phyloP scores from a whole-genome alignment of 371 early-diverging fungal genomes.

The Mucor lusitanicus region DNA sequence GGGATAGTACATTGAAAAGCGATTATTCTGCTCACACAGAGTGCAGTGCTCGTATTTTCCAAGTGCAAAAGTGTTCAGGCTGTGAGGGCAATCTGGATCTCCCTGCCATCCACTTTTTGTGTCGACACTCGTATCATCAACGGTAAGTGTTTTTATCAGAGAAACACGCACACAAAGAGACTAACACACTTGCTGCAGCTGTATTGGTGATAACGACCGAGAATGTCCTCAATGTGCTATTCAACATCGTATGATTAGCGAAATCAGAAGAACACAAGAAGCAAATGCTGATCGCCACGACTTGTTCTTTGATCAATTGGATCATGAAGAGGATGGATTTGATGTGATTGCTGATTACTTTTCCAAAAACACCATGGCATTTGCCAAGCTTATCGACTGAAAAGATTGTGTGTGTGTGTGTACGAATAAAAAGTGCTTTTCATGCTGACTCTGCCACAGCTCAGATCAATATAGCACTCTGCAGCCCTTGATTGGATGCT shows the following conservation, averaged over 20 bases:
- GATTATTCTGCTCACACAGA: neutral
- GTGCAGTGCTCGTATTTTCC: slow-evolving; percentile 74
- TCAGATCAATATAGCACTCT: no score
- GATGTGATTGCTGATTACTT: slow-evolving; percentile 87
- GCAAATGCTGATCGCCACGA: slow-evolving; percentile 76
- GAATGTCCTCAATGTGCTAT: slow-evolving; percentile 90
- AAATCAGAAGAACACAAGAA: slow-evolving; percentile 78
- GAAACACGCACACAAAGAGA: neutral
- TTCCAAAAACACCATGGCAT: slow-evolving; percentile 82
- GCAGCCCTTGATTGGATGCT: no score
- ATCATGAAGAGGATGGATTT: slow-evolving; percentile 82
- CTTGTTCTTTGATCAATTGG: slow-evolving; percentile 78
- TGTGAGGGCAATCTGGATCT: slow-evolving; percentile 86
- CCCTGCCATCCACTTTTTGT: slow-evolving; percentile 91
- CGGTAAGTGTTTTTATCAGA: slow-evolving; percentile 44
- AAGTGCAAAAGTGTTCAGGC: slow-evolving; percentile 82
- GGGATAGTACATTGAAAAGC: neutral
- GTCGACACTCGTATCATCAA: slow-evolving; percentile 92
- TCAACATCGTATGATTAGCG: slow-evolving; percentile 80
- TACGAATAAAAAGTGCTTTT: neutral
- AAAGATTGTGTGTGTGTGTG: neutral
- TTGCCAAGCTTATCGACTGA: slow-evolving; percentile 72
- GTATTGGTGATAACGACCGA: slow-evolving; percentile 73
- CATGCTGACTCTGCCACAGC: no score
- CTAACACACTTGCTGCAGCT: slow-evolving; percentile 27